These are phyloP conservation scores for Logfia minima DNA, from an alignment of 129 eudicot genomes.

Conservation along the genomic window DNA sequence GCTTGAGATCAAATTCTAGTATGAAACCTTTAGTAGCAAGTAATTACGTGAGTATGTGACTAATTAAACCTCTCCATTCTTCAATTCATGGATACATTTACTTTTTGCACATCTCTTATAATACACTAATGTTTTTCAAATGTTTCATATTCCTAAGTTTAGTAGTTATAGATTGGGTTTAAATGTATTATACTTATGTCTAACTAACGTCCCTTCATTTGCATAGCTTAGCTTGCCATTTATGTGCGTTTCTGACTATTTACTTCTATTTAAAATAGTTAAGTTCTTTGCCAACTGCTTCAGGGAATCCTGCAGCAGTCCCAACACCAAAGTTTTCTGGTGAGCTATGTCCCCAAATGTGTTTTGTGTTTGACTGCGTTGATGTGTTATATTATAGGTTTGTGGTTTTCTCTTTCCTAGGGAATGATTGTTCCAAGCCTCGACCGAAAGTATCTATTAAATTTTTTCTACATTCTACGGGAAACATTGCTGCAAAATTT, in stretches of 20 bases:
- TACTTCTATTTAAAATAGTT: constrained; percentile 37
- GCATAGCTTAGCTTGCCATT: neutral
- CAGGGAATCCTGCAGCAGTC: constrained; percentile 42
- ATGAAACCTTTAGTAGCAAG: neutral
- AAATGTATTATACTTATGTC: neutral
- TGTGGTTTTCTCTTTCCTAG: constrained; percentile 19
- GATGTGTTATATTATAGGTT: neutral
- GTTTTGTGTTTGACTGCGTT: constrained; percentile 8
- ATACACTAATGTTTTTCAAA: neutral
- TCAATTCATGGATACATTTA: neutral
- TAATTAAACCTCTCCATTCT: neutral
- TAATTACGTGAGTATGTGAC: neutral
- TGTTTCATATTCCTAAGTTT: neutral
- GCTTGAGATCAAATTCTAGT: neutral
- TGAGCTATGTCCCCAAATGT: constrained; percentile 34
- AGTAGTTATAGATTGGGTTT: no score
- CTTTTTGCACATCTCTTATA: neutral
- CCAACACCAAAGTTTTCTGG: constrained; percentile 39
- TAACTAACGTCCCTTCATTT: neutral
- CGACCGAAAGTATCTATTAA: constrained; percentile 52
- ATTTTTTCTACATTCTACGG: constrained; percentile 76
- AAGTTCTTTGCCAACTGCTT: constrained; percentile 39
- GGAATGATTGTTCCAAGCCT: constrained; percentile 52
- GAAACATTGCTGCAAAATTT: constrained; percentile 85
- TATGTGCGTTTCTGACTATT: constrained; percentile 4